Base-by-base conservation (phyloP, 139 green algal genomes). In the Chlorella sp. region DNA sequence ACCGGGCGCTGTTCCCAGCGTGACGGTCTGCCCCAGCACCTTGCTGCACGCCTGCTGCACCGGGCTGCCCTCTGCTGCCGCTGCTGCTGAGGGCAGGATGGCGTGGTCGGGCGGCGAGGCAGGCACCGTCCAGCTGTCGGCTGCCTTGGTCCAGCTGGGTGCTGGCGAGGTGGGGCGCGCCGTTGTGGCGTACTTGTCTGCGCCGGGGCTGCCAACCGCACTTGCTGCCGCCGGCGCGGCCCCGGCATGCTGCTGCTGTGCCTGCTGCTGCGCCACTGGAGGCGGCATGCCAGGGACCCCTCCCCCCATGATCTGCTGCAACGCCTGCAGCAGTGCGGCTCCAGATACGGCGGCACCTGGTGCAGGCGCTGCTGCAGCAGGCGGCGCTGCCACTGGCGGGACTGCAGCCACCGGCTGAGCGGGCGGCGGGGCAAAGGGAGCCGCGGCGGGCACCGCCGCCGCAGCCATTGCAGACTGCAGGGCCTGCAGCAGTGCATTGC, bases 51-150 rank as follows among this genome's bases (percentile, higher is more conserved):
- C 60, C 4, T 56, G 34, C 57, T 71, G 57, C 36, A 73, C 36
- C 0, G 76, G 60, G 60, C 76, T 68, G 60, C 76, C 36, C 74
- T 80, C 21, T 5, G 74, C 74, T 0, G 34, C 74, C 1, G 76
- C 76, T 4, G 32, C 56, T 21, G 36, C 36, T 36, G 60, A 32
- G 16, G 76, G 41, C 1, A 82, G 36, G 34, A 73, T 17, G 3
- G 76, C 76, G 12, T 39, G 17, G 76, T n/a, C 28, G 2, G 76
- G 76, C 36, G 28, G 76, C 9, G 70, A 13, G 26, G 36, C 5
- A 15, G 57, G 60, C 76, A 56, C 32, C 21, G 44, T 56, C 76
- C 76, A 82, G 76, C 57, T 73, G 57, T 72, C 76, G 5, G 76
- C 76, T 15, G 34, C 36, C 60, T 38, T 72, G 12, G 60, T 39